These are phyloP conservation scores for Rhodosporidiobolus sp. DNA, from an alignment of 768 basidiomycete species.

Conservation along the genomic window DNA sequence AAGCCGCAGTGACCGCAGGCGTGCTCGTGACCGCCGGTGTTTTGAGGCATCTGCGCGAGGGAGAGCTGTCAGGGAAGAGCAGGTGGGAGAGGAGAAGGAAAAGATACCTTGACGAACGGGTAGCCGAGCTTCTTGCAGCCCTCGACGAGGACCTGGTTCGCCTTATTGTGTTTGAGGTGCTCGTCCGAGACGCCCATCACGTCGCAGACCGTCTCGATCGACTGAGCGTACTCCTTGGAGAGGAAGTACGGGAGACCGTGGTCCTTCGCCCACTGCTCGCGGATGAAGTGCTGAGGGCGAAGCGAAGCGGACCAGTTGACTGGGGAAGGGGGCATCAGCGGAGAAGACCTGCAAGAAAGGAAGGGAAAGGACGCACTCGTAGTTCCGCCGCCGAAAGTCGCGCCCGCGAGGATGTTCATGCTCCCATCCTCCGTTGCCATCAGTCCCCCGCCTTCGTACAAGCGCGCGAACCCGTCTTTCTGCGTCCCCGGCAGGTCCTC, in stretches of 20 bases:
- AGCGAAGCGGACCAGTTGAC: slow-evolving; percentile 47
- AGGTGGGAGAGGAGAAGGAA: background rate
- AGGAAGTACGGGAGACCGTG: slow-evolving; percentile 40
- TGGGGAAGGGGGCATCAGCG: background rate
- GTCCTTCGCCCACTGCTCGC: slow-evolving; percentile 46
- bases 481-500: slow-evolving; percentile 33
- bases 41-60: slow-evolving; percentile 28
- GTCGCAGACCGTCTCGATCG: slow-evolving; percentile 39
- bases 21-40: slow-evolving; percentile 39
- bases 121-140: slow-evolving; percentile 31
- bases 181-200: slow-evolving; percentile 42
- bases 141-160: slow-evolving; percentile 31
- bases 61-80: too few species aligned
- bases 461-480: slow-evolving; percentile 16
- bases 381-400: slow-evolving; percentile 44
- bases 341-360: background rate
- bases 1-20: slow-evolving; percentile 40
- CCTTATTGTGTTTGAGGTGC: slow-evolving; percentile 36
- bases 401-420: slow-evolving; percentile 42
- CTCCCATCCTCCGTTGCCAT: slow-evolving; percentile 41
- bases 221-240: slow-evolving; percentile 29
- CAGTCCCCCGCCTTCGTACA: slow-evolving; percentile 41
- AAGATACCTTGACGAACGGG: slow-evolving; percentile 25
- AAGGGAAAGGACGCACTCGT: slow-evolving; percentile 8
- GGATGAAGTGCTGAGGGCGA: slow-evolving; percentile 44